Base-by-base conservation (phyloP, 176 grass and related monocot genomes). In the Lolium multiflorum region DNA sequence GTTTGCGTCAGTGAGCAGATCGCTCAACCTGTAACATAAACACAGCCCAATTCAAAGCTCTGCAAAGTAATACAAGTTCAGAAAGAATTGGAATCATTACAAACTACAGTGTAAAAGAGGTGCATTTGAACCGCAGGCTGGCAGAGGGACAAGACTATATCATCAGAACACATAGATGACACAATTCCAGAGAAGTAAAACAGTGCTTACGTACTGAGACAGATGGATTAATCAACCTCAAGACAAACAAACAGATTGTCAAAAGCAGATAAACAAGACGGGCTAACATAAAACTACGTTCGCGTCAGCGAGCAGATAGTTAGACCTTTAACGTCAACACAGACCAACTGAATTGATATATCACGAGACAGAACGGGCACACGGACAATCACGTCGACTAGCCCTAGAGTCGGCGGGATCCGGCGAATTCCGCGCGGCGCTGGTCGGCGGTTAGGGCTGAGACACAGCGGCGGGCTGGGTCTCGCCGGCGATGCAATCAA, bases 11-110 rank as follows among this genome's bases (percentile, higher is more conserved):
- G 28, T 31, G 43, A 20, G 59, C 58, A 63, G 14, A 11, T 38
- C 9, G 3, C 38, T 49, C 44, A 9, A 41, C 39, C 39, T 41
- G 39, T 41, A 41, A 41, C 39, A 4, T 41, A 41, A 41, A 41
- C 28, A 31, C 28, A 31, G 28, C 28, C 28, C 28, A 31, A 69
- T 35, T 55, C 22, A 26, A 83, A 76, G 68, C 7, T 84, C 89
- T 91, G 85, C 15, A 69, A 51, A 60, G 10, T 16, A 26, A 74
- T 74, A 79, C 20, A 41, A 15, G 25, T 25, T 38, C 7, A 44
- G 35, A 47, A 22, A 3, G 5, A 13, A 57, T 38, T 43, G 39
- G n/a, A 65, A 80, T 57, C 20, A 66, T 58, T 21, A 79, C 8
- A 76, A 56, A 25, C 82, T 44, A 74, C 22, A 78, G 1, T 5